Evolutionary conservation across 306 rosid genomes (phyloP), one percentile per base, ranked within the genome.

Genomic region (Medicago lupulina): DNA sequence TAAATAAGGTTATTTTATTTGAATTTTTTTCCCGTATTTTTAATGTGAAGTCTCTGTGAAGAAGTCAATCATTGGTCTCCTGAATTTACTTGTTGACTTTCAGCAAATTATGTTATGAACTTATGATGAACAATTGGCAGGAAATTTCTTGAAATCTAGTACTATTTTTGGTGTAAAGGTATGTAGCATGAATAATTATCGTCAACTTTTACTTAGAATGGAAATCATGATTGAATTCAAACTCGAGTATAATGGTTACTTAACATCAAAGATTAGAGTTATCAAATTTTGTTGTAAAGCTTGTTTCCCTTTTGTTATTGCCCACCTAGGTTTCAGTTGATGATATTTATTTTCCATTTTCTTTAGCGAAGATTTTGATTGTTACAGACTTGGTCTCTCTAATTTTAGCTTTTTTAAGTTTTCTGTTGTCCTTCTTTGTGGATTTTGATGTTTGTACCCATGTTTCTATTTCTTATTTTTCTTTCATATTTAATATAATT

Each of bases 81-180:
- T 57, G 53, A 18, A 23, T 50, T 60, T n/a, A n/a, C 8, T 25
- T 50, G 71, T 75, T 50, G 50, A 69, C 61, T 21, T 51, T 81
- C 19, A 25, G 25, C 15, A 19, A 49, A 34, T 70, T 23, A n/a
- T 70, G 68, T 50, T 50, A 53, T n/a, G n/a, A n/a, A n/a, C n/a
- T n/a, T n/a, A n/a, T 14, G 50, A 50, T 39, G 65, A 13, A 36
- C 55, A 59, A 21, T 61, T 23, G 9, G 8, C 54, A 41, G 16
- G 14, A 66, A 53, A 59, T 17, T 10, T n/a, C n/a, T n/a, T n/a
- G n/a, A n/a, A n/a, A n/a, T n/a, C n/a, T n/a, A n/a, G n/a, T n/a
- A n/a, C n/a, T n/a, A n/a, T n/a, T n/a, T 76, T 66, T 40, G 6
- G 16, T 23, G 67, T 66, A 31, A 21, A 9, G 43, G 38, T 43